Evolutionary conservation across 208 protist species (phyloP), one percentile per base, ranked within the genome.

Genomic region (Leishmania tarentolae): DNA sequence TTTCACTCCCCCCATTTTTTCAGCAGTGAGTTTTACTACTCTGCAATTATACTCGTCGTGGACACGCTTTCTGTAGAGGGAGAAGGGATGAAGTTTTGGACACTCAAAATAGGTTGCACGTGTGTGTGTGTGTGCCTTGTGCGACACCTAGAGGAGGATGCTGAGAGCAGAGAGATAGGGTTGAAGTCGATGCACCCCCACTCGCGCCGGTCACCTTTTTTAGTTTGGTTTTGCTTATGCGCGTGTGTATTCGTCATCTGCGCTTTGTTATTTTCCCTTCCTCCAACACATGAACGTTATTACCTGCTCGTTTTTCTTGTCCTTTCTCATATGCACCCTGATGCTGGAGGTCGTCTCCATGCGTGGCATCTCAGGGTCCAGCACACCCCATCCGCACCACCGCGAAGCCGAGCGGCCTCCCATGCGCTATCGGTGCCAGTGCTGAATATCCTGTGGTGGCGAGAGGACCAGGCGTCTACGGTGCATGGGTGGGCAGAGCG

Each of bases 251-350:
- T 19, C 21, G 11, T 72, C 40, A 47, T 72, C 28, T 31, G 19
- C 37, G 1, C 28, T 42, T 66, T n/a, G 7, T 13, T 66, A 66
- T 66, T 40, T 13, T n/a, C 2, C 13, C 31, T 37, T 37, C n/a
- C n/a, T n/a, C 37, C 59, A 37, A 66, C 59, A 11, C n/a, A 4
- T 66, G 37, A 72, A 17, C 68, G 28, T 52, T 24, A 35, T 44
- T 24, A 72, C 68, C 37, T 31, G 42, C 44, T n/a, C 42, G 68
- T 46, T 72, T 72, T 72, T 70, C 65, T 72, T 72, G 68, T 52
- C 68, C 52, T 24, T 31, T 31, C 17, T 52, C 37, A 2, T 42
- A 19, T 66, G 61, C 31, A 15, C 31, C n/a, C 31, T 3, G 15
- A 31, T 61, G 56, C 5, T 11, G 56, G 56, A 3, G 61, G 2